These are phyloP conservation scores for Colletotrichum cereale DNA, from an alignment of 2,329 filamentous ascomycete species.

Conservation along the genomic window DNA sequence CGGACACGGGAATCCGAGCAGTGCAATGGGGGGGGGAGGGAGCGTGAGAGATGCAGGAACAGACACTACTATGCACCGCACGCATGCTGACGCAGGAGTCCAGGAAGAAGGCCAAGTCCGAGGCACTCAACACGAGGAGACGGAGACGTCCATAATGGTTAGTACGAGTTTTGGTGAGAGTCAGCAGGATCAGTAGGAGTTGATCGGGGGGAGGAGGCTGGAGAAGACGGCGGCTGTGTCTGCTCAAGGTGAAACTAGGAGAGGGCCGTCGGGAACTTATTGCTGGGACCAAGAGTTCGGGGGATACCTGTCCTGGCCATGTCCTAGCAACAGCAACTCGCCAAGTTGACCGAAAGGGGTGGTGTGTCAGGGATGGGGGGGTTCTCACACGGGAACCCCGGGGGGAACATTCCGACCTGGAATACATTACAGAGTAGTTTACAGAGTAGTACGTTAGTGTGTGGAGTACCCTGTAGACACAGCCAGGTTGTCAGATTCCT, in stretches of 20 bases:
- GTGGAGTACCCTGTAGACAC: background rate
- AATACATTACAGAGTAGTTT: too few species aligned
- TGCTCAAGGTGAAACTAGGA: conserved; percentile 23
- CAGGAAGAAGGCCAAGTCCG: background rate
- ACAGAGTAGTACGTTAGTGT: too few species aligned
- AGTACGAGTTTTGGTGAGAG: background rate
- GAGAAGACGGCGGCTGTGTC: conserved; percentile 23
- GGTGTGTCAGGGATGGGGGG: background rate
- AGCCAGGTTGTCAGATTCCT: background rate
- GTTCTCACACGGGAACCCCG: conserved; percentile 1
- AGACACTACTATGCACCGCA: background rate
- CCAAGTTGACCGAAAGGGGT: too few species aligned
- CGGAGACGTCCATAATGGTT: background rate
- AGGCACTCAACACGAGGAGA: background rate
- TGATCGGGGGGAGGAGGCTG: background rate
- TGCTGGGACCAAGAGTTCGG: conserved; percentile 36
- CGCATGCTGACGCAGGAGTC: background rate
- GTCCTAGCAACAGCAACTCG: too few species aligned
- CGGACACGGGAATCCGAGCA: conserved; percentile 15
- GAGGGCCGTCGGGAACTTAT: conserved; percentile 19
- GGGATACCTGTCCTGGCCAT: too few species aligned
- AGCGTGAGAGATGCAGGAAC: conserved; percentile 3
- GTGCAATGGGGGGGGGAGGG: conserved; percentile 26
- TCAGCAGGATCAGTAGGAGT: background rate
- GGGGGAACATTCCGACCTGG: too few species aligned